phyloP scores from a whole-genome alignment of 2,329 filamentous ascomycete genomes.

The Microcyclosporella mali region DNA sequence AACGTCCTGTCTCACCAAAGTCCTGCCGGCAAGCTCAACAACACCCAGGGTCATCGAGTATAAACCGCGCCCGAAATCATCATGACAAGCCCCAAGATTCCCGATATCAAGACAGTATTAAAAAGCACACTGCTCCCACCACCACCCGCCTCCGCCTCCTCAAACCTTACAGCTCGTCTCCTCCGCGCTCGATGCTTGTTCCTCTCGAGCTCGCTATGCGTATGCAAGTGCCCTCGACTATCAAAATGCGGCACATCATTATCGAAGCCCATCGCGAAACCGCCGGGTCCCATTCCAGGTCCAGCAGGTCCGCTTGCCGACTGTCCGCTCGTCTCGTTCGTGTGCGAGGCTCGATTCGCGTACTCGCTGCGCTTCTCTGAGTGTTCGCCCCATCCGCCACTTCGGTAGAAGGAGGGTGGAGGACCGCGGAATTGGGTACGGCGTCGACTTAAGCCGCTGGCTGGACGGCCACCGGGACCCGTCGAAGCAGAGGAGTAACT shows the following conservation, averaged over 20 bases:
- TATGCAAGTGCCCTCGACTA: constrained; percentile 62
- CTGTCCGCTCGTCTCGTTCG: constrained; percentile 22
- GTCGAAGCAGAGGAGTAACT: constrained; percentile 47
- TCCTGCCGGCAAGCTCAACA: too few relatives aligned
- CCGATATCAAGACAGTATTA: constrained; percentile 30
- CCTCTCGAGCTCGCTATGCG: constrained; percentile 55
- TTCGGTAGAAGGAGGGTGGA: constrained; percentile 80
- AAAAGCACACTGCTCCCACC: constrained; percentile 24
- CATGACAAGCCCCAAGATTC: constrained; percentile 25
- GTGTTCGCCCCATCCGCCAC: constrained; percentile 69
- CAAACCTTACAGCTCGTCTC: constrained; percentile 14
- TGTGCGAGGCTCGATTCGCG: constrained; percentile 30
- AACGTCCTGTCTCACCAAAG: too few relatives aligned
- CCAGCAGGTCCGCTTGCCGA: constrained; percentile 13
- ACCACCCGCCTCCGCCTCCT: constrained; percentile 14
- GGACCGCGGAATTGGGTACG: constrained; percentile 74
- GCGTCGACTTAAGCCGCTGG: constrained; percentile 73
- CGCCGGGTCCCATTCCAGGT: constrained; percentile 35
- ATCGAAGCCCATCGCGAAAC: constrained; percentile 53
- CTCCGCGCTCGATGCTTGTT: constrained; percentile 20
- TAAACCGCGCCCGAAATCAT: constrained; percentile 4
- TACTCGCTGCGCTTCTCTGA: constrained; percentile 51
- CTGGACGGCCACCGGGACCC: constrained; percentile 65
- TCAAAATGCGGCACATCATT: constrained; percentile 73
- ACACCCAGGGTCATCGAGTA: too few relatives aligned